Conservation (phyloP, 2,329 filamentous ascomycete genomes). For the Claviceps monticola region DNA sequence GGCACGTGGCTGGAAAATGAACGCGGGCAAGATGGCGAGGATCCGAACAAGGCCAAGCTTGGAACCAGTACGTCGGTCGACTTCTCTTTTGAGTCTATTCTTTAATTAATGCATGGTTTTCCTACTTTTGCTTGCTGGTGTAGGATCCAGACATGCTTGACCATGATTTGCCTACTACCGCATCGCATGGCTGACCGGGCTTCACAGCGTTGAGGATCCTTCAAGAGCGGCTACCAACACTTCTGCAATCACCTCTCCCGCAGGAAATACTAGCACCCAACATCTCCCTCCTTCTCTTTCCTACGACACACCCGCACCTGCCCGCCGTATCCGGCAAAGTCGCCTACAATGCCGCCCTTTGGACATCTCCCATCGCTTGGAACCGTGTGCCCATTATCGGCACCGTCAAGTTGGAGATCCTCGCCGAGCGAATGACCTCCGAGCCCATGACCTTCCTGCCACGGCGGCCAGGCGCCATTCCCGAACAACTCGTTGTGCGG, state of each 20-base stretch:
- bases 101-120: too few species aligned
- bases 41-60: conserved; percentile 48
- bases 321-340: conserved; percentile 85
- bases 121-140: too few species aligned
- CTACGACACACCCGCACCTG: conserved; percentile 71
- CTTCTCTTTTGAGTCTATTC: too few species aligned
- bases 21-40: conserved; percentile 23
- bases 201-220: conserved; percentile 45
- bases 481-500: conserved; percentile 78
- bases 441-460: conserved; percentile 35
- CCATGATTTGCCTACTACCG: too few species aligned
- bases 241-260: conserved; percentile 53
- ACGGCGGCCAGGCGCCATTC: conserved; percentile 36
- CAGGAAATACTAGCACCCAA: conserved; percentile 64
- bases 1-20: conserved; percentile 14
- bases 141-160: too few species aligned
- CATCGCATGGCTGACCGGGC: not conserved
- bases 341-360: conserved; percentile 82
- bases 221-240: conserved; percentile 51
- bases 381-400: conserved; percentile 81
- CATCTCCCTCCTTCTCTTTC: conserved; percentile 58
- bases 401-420: conserved; percentile 74
- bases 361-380: conserved; percentile 95
- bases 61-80: conserved; percentile 38
- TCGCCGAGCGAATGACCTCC: conserved; percentile 77